Percentiles rank a stretch among this genome's conserved stretches.
Evolutionary conservation across 345 rosid genomes (phyloP).

Genomic region (Turritis glabra): DNA sequence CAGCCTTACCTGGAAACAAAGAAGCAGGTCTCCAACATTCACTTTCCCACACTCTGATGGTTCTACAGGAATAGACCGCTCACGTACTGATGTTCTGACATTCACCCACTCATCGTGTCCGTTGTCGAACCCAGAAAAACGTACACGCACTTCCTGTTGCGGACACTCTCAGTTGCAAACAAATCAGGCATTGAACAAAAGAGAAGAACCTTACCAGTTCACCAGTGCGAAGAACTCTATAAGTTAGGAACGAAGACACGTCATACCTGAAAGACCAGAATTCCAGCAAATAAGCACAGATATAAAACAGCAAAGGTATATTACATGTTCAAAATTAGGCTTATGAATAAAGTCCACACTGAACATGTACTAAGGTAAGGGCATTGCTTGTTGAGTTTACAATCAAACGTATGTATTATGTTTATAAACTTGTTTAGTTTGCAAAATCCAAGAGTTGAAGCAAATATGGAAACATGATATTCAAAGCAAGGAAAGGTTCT

Average conservation of each 20-base stretch:
- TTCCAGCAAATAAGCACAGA: not conserved
- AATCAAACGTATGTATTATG: not conserved
- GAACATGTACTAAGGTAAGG: not conserved
- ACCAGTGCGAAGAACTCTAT: constrained; percentile 59
- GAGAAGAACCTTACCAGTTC: constrained; percentile 61
- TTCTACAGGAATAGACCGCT: constrained; percentile 81
- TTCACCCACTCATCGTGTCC: constrained; percentile 88
- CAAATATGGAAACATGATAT: not conserved
- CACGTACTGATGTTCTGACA: constrained; percentile 57
- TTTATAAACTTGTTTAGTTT: not conserved
- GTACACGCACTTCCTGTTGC: constrained; percentile 79
- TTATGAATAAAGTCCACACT: not conserved
- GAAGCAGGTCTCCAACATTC: constrained; percentile 64
- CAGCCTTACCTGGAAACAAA: constrained; percentile 68
- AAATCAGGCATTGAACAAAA: constrained; percentile 11
- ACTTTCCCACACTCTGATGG: constrained; percentile 71
- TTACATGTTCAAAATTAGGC: not conserved
- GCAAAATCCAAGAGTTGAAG: constrained; percentile 1
- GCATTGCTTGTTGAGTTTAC: not conserved
- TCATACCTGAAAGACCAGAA: constrained; percentile 65
- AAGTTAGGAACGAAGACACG: constrained; percentile 56
- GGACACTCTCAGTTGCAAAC: constrained; percentile 24
- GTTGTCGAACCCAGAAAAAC: constrained; percentile 68
- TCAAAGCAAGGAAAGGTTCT: constrained; percentile 30
- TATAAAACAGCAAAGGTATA: not conserved